Percentiles rank a stretch among this genome's conserved stretches.
These are phyloP conservation scores for Cryptococcus depauperatus DNA, from an alignment of 1,284 basidiomycete genomes.

Conservation along the genomic window DNA sequence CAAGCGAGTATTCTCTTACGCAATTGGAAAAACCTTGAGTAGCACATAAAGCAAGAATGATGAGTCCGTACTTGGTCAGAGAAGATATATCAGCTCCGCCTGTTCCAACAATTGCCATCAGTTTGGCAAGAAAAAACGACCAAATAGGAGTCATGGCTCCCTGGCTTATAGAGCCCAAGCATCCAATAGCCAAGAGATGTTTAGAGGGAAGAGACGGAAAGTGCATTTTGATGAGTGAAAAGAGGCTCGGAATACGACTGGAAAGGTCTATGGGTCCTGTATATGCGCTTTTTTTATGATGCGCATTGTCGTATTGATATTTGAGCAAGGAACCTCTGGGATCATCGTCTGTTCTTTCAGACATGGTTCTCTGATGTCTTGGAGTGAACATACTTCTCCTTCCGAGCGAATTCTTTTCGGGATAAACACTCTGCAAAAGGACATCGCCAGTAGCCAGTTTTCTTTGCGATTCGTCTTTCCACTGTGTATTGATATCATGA, in stretches of 20 bases:
- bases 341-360: constrained; percentile 21
- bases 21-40: constrained; percentile 67
- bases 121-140: constrained; percentile 74
- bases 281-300: neutral
- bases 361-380: constrained; percentile 11
- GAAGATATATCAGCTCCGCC: constrained; percentile 56
- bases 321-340: constrained; percentile 10
- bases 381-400: neutral
- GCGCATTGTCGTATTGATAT: constrained; percentile 8
- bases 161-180: constrained; percentile 58
- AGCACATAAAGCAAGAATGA: constrained; percentile 60
- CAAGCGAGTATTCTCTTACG: constrained; percentile 67
- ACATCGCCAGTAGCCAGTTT: neutral
- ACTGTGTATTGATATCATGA: too few relatives aligned
- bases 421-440: neutral
- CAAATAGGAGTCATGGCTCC: constrained; percentile 85
- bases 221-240: constrained; percentile 53
- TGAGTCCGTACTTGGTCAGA: constrained; percentile 49
- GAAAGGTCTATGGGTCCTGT: neutral
- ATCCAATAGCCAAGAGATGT: constrained; percentile 58
- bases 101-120: constrained; percentile 69
- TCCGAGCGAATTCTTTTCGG: neutral
- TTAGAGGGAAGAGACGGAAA: constrained; percentile 72
- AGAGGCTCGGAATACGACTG: constrained; percentile 40
- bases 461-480: neutral